Conservation (phyloP, 2,329 filamentous ascomycete genomes). For the Ciborinia camelliae region DNA sequence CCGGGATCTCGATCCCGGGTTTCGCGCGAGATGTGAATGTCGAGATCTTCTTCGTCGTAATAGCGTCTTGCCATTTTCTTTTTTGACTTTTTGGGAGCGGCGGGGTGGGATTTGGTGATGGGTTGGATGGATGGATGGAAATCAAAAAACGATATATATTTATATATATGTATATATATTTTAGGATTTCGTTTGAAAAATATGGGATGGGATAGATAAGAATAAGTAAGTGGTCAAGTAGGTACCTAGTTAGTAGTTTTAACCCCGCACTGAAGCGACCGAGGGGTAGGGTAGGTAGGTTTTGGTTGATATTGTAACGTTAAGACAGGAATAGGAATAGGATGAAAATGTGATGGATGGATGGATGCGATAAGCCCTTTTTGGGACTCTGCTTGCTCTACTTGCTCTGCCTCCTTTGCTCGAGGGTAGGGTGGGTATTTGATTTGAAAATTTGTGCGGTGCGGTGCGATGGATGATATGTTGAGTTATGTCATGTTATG, state of each 20-base stretch:
- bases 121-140: no score
- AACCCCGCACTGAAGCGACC: conserved; percentile 10
- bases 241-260: no score
- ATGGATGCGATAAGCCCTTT: conserved; percentile 16
- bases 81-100: conserved; percentile 28
- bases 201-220: neutral
- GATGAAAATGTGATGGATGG: no score
- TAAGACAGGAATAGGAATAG: conserved; percentile 1
- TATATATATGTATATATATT: neutral
- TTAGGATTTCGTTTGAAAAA: neutral
- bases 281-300: conserved; percentile 2
- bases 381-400: neutral
- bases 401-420: neutral
- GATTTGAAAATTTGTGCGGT: neutral
- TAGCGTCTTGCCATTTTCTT: conserved; percentile 37
- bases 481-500: no score
- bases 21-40: conserved; percentile 44
- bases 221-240: neutral
- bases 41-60: conserved; percentile 53
- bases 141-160: neutral
- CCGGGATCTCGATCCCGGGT: conserved; percentile 35
- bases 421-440: no score
- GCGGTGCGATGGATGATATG: neutral
- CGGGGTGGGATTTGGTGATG: no score
- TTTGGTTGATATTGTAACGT: neutral